These are phyloP conservation scores for Haberlea rhodopensis DNA, from an alignment of 257 asterid genomes.

Conservation along the genomic window DNA sequence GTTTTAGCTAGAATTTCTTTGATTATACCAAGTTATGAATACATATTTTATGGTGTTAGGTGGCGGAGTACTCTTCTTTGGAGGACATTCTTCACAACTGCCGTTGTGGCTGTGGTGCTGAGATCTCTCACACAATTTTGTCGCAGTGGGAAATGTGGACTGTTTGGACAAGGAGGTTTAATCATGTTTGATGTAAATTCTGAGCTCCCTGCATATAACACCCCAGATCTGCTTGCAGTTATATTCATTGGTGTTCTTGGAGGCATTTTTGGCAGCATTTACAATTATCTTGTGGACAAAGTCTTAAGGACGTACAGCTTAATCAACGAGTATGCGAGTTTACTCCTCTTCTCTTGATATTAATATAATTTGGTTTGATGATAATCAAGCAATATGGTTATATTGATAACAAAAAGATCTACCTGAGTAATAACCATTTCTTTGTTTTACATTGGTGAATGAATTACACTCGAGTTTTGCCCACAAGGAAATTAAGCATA, in stretches of 20 bases:
- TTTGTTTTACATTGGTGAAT: background rate
- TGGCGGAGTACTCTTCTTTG: slow-evolving; percentile 99
- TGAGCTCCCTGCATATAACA: slow-evolving; percentile 52
- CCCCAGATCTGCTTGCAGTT: slow-evolving; percentile 76
- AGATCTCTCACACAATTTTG: slow-evolving; percentile 65
- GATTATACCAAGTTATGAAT: no score
- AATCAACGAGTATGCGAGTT: slow-evolving; percentile 73
- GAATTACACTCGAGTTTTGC: background rate
- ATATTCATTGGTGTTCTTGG: slow-evolving; percentile 76
- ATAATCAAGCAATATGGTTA: slow-evolving; percentile 2
- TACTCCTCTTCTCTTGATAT: slow-evolving; percentile 14
- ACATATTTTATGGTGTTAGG: slow-evolving; percentile 46
- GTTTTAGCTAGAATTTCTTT: no score
- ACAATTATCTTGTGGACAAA: slow-evolving; percentile 84
- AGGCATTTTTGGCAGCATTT: slow-evolving; percentile 81
- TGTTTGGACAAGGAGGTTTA: slow-evolving; percentile 92
- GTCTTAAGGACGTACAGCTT: slow-evolving; percentile 74
- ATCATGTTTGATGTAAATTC: slow-evolving; percentile 84
- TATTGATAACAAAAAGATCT: background rate
- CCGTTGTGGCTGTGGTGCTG: slow-evolving; percentile 84
- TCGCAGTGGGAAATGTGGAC: slow-evolving; percentile 77
- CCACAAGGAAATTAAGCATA: background rate
- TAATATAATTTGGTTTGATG: slow-evolving; percentile 12
- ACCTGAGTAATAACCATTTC: background rate
- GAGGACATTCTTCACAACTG: slow-evolving; percentile 98